These are phyloP conservation scores for Suillus tomentosus DNA, from an alignment of 768 basidiomycete species.

Conservation along the genomic window DNA sequence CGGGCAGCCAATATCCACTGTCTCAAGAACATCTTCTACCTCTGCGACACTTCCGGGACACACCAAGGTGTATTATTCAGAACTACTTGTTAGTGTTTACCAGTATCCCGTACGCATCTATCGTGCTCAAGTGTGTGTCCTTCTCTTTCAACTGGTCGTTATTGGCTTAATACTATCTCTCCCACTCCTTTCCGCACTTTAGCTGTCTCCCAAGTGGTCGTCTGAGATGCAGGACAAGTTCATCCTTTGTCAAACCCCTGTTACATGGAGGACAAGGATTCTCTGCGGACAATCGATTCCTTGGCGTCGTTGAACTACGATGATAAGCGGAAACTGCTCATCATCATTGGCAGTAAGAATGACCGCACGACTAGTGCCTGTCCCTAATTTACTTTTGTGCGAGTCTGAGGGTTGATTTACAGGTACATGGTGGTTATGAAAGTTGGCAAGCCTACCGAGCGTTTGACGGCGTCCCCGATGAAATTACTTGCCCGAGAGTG, in stretches of 20 bases:
- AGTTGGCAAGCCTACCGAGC: constrained; percentile 92
- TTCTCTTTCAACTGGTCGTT: background rate
- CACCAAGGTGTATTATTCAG: constrained; percentile 78
- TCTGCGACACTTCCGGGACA: constrained; percentile 83
- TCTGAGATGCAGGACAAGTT: constrained; percentile 96
- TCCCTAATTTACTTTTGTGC: background rate
- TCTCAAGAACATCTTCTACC: constrained; percentile 77
- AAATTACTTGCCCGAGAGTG: too few species aligned
- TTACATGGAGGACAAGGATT: constrained; percentile 96
- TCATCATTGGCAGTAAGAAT: constrained; percentile 94
- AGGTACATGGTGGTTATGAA: constrained; percentile 94
- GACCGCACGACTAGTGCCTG: constrained; percentile 77
- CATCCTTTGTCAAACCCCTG: constrained; percentile 89
- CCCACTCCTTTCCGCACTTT: constrained; percentile 87
- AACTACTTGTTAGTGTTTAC: constrained; percentile 80
- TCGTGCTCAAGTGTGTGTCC: constrained; percentile 82
- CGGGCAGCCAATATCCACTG: constrained; percentile 61
- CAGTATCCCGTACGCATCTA: constrained; percentile 74
- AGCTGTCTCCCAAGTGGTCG: constrained; percentile 75
- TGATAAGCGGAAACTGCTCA: constrained; percentile 93
- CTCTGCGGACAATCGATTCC: constrained; percentile 88
- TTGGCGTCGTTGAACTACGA: constrained; percentile 89
- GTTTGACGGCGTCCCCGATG: too few species aligned
- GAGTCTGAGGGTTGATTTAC: constrained; percentile 8
- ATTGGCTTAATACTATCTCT: constrained; percentile 8